These are phyloP conservation scores for Dioszegia crocea DNA, from an alignment of 768 basidiomycete species.

Conservation along the genomic window DNA sequence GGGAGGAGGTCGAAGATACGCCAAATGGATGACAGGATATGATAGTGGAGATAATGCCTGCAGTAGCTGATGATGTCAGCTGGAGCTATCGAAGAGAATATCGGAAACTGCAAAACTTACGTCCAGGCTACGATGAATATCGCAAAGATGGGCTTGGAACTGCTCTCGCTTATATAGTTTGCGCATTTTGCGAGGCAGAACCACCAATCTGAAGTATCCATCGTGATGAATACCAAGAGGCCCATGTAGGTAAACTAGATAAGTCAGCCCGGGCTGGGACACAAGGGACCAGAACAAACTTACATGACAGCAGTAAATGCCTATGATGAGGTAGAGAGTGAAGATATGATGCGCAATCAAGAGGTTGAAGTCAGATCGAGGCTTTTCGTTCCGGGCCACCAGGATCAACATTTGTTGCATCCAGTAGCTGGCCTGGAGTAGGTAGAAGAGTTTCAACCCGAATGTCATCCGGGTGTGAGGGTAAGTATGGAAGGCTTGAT, in stretches of 20 bases:
- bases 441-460: constrained; percentile 83
- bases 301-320: constrained; percentile 41
- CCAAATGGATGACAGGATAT: constrained; percentile 84
- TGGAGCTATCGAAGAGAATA: too few species aligned
- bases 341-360: constrained; percentile 86
- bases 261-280: too few species aligned
- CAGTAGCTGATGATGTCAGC: constrained; percentile 63
- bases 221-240: too few species aligned
- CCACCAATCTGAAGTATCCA: too few species aligned
- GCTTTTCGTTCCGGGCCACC: constrained; percentile 80
- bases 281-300: too few species aligned
- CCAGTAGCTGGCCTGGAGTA: constrained; percentile 92
- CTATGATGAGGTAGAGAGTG: constrained; percentile 91
- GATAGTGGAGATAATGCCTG: constrained; percentile 83
- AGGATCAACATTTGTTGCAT: constrained; percentile 85
- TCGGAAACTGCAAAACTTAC: constrained; percentile 54
- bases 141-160: constrained; percentile 63
- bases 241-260: too few species aligned
- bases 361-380: constrained; percentile 83
- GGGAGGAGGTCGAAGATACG: constrained; percentile 69
- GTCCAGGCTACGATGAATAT: constrained; percentile 73
- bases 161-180: constrained; percentile 67
- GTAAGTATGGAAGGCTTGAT: constrained; percentile 83
- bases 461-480: constrained; percentile 87
- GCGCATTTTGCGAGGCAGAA: constrained; percentile 65